Conservation (phyloP, 176 grass and related monocot genomes). For the Areca catechu region DNA sequence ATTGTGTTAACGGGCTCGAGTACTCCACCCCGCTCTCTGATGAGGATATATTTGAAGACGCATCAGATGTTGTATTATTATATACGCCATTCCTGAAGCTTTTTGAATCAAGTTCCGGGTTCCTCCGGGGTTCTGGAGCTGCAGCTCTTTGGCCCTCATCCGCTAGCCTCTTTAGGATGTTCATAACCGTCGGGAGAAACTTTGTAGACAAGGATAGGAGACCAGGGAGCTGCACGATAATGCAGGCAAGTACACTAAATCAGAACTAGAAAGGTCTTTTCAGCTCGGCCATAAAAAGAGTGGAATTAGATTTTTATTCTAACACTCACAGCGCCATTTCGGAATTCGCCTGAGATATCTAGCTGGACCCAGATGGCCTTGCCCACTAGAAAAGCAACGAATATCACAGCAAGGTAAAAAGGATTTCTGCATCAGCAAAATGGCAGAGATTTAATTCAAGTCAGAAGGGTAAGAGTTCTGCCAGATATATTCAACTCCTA, state of each 20-base stretch:
- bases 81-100: constrained; percentile 46
- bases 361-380: constrained; percentile 97
- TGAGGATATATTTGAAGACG: constrained; percentile 56
- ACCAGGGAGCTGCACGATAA: constrained; percentile 50
- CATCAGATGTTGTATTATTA: constrained; percentile 47
- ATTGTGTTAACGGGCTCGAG: constrained; percentile 52
- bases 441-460: constrained; percentile 9
- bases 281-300: neutral
- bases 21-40: constrained; percentile 44
- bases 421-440: constrained; percentile 58
- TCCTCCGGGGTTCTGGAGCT: constrained; percentile 38
- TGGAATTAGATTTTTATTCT: too few species aligned
- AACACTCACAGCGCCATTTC: constrained; percentile 80
- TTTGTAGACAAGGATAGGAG: constrained; percentile 83
- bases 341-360: constrained; percentile 71
- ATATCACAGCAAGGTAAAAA: constrained; percentile 59
- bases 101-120: constrained; percentile 47
- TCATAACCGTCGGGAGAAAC: constrained; percentile 95
- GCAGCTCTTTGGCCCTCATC: constrained; percentile 58
- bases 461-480: neutral
- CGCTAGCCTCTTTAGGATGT: constrained; percentile 84
- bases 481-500: neutral
- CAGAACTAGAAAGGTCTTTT: constrained; percentile 6
- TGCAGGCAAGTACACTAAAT: neutral
- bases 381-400: constrained; percentile 70